Conservation (phyloP, 208 protist species). For the Paratrypanosoma confusum region DNA sequence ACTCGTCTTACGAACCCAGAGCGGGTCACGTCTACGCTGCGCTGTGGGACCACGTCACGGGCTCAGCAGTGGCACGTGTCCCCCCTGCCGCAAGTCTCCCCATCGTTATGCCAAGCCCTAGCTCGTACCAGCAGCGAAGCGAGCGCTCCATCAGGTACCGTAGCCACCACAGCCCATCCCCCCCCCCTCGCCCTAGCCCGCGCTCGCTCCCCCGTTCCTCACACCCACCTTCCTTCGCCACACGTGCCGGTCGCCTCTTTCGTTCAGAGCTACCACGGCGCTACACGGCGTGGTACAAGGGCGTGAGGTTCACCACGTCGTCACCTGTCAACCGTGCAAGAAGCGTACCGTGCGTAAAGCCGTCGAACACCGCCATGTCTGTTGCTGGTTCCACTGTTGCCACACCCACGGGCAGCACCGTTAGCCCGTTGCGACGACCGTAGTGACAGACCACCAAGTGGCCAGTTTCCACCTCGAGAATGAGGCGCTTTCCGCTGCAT, state of each 20-base stretch:
- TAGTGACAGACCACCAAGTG: conserved; percentile 73
- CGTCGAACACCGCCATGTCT: conserved; percentile 30
- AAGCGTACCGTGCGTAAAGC: conserved; percentile 49
- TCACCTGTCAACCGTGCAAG: conserved; percentile 53
- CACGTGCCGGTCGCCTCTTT: too few species aligned
- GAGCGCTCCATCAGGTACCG: too few species aligned
- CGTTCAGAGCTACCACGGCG: too few species aligned
- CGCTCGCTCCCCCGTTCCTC: neutral
- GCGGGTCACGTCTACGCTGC: too few species aligned
- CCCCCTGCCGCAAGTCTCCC: too few species aligned
- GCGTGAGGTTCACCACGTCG: conserved; percentile 36
- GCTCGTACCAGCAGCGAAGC: too few species aligned
- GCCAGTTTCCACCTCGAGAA: conserved; percentile 49
- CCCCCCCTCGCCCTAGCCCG: neutral
- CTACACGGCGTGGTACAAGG: conserved; percentile 55
- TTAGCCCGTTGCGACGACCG: conserved; percentile 18
- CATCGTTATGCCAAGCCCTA: too few species aligned
- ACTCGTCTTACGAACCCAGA: too few species aligned
- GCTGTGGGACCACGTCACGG: too few species aligned
- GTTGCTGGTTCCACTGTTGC: conserved; percentile 32
- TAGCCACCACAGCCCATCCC: neutral
- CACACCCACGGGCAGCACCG: conserved; percentile 57
- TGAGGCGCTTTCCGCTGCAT: conserved; percentile 52
- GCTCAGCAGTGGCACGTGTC: too few species aligned
- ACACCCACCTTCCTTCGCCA: conserved; percentile 2